These are phyloP conservation scores for Chenopodium quinoa DNA, from an alignment of 148 eudicot genomes.

Conservation along the genomic window DNA sequence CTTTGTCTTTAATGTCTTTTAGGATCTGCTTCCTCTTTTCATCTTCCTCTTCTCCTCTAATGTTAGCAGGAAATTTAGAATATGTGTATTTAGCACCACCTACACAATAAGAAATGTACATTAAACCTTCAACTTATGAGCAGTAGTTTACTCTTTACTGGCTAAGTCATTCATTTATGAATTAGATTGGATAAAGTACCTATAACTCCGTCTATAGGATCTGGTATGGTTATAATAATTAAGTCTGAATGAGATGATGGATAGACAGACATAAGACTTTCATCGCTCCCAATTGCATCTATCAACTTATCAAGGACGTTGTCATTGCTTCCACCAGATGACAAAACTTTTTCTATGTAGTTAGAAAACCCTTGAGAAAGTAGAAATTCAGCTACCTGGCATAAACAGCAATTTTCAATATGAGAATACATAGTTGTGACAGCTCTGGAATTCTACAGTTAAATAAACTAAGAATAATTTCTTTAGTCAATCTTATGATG, in stretches of 20 bases:
- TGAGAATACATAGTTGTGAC: neutral
- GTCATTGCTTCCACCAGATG: constrained; percentile 53
- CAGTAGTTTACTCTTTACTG: neutral
- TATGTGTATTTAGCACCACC: constrained; percentile 64
- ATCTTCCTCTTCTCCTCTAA: constrained; percentile 74
- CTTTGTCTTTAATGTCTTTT: constrained; percentile 14
- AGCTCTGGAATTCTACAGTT: neutral
- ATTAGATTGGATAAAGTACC: constrained; percentile 37
- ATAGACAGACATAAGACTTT: constrained; percentile 66
- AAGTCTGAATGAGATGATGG: constrained; percentile 49
- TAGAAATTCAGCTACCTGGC: constrained; percentile 74
- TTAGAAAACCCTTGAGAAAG: constrained; percentile 85
- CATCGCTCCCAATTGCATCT: constrained; percentile 78
- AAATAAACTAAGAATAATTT: neutral
- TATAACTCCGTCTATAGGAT: constrained; percentile 51
- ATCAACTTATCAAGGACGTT: constrained; percentile 89
- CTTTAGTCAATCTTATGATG: neutral
- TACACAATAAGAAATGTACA: constrained; percentile 8
- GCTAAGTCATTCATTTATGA: neutral
- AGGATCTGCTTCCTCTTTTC: constrained; percentile 78
- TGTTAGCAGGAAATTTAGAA: constrained; percentile 75
- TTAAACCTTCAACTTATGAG: neutral
- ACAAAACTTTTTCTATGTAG: constrained; percentile 74
- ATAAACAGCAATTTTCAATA: constrained; percentile 17
- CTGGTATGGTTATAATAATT: constrained; percentile 74